Evolutionary conservation across 306 rosid genomes (phyloP).

Genomic region (Argentina anserina): DNA sequence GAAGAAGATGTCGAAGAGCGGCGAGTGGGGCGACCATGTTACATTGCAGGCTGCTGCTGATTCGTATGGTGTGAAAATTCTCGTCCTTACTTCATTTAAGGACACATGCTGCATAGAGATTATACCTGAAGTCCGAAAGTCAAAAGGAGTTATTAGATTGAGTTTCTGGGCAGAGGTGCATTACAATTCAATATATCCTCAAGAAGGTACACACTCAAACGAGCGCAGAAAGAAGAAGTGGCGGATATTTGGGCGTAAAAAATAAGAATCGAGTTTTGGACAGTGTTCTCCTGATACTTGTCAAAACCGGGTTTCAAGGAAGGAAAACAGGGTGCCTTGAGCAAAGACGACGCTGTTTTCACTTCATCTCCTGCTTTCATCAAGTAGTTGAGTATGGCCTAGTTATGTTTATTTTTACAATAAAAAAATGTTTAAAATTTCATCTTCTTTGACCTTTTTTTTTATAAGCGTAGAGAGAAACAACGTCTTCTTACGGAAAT

Average conservation of each 20-base stretch:
- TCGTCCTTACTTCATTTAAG: constrained; percentile 80
- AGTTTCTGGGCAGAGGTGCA: constrained; percentile 99
- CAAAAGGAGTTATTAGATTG: constrained; percentile 64
- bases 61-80: constrained; percentile 57
- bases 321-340: too few species aligned
- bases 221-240: constrained; percentile 72
- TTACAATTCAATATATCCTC: constrained; percentile 86
- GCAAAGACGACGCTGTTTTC: too few species aligned
- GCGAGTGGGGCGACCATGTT: constrained; percentile 95
- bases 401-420: too few species aligned
- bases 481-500: too few species aligned
- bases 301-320: too few species aligned
- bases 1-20: constrained; percentile 75
- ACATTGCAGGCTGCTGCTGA: constrained; percentile 90
- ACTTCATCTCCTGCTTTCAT: too few species aligned
- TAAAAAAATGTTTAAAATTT: too few species aligned
- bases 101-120: constrained; percentile 80
- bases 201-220: constrained; percentile 66
- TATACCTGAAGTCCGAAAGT: constrained; percentile 57
- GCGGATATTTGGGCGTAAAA: constrained; percentile 76
- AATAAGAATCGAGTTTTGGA: constrained; percentile 31
- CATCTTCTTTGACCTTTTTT: too few species aligned
- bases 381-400: too few species aligned
- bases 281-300: too few species aligned
- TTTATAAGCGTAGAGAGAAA: too few species aligned